These are phyloP conservation scores for Teratosphaeria viscida DNA, from an alignment of 2,329 filamentous ascomycete genomes.

Conservation along the genomic window DNA sequence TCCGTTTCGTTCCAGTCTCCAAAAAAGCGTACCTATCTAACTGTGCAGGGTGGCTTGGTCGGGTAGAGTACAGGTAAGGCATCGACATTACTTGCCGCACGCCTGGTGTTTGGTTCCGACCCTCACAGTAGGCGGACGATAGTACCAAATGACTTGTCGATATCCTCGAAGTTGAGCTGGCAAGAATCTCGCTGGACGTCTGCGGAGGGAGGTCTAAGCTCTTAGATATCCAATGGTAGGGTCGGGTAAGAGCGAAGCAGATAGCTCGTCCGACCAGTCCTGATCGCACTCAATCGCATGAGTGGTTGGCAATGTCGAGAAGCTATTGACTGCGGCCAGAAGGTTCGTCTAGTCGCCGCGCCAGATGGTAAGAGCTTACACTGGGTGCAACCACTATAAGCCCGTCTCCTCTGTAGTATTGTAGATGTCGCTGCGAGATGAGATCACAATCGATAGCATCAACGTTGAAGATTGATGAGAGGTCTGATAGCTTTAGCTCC, in stretches of 20 bases:
- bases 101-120: not conserved
- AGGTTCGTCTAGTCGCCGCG: not conserved
- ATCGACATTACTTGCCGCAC: constrained; percentile 2
- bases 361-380: not conserved
- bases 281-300: not conserved
- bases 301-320: not conserved
- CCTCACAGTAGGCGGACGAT: not conserved
- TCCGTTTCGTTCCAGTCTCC: not conserved
- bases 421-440: not conserved
- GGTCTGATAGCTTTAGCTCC: not conserved
- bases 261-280: not conserved
- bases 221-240: not conserved
- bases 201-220: not conserved
- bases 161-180: not conserved
- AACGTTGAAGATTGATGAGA: not conserved
- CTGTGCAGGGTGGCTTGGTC: not conserved
- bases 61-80: constrained; percentile 1
- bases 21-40: constrained; percentile 1
- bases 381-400: not conserved
- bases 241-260: not conserved
- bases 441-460: not conserved
- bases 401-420: not conserved
- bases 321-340: not conserved
- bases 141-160: not conserved
- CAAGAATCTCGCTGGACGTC: not conserved